Evolutionary conservation across 805 yeast genomes (phyloP).

Genomic region (Candida yuanshanica): DNA sequence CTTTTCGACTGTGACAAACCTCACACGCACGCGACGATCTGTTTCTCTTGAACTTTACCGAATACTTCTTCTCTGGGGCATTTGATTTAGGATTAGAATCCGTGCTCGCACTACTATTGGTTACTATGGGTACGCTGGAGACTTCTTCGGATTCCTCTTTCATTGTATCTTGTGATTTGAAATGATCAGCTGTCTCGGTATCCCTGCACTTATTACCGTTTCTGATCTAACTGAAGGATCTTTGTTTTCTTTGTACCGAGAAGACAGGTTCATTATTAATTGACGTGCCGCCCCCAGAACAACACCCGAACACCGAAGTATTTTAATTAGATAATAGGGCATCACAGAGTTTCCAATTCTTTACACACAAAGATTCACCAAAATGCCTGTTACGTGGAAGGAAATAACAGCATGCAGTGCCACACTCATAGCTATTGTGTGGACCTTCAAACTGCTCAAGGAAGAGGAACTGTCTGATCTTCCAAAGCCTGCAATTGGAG

Average conservation of each 20-base stretch:
- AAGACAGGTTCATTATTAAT: background rate
- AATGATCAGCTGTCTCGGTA: no score
- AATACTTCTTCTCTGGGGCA: constrained; percentile 23
- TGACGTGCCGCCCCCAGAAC: background rate
- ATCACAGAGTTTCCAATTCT: no score
- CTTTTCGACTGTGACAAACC: constrained; percentile 74
- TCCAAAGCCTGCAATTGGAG: constrained; percentile 41
- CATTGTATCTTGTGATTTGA: no score
- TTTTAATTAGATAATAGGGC: no score
- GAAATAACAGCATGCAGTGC: constrained; percentile 22
- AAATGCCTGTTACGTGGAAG: constrained; percentile 15
- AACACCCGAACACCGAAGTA: background rate
- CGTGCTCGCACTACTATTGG: background rate
- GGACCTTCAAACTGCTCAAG: constrained; percentile 5
- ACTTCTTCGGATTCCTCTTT: background rate
- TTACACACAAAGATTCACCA: background rate
- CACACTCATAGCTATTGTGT: constrained; percentile 12
- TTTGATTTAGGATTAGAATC: background rate
- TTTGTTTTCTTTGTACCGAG: background rate
- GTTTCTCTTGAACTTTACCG: constrained; percentile 39
- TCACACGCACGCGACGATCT: constrained; percentile 70
- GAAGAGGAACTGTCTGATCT: constrained; percentile 12
- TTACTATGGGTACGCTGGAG: background rate
- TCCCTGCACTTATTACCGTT: no score
- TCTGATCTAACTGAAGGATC: background rate